Conservation (phyloP, 2,329 filamentous ascomycete genomes). For the Aschersonia sp. region DNA sequence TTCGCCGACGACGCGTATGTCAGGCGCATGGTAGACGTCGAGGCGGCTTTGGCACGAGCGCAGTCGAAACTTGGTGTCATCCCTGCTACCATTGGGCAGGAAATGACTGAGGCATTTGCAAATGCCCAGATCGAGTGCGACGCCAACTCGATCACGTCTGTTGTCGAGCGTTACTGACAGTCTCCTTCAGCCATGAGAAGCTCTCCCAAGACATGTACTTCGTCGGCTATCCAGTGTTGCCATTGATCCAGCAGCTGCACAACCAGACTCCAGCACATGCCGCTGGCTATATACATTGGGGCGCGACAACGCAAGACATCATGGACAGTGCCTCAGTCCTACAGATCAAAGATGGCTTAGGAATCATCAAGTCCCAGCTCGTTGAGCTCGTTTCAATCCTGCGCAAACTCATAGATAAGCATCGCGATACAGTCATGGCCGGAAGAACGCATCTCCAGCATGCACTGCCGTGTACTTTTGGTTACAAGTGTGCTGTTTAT, state of each 20-base stretch:
- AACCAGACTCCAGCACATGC: slow-evolving; percentile 9
- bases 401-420: slow-evolving; percentile 23
- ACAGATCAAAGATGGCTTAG: slow-evolving; percentile 35
- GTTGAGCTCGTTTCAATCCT: slow-evolving; percentile 26
- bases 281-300: slow-evolving; percentile 37
- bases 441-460: slow-evolving; percentile 43
- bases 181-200: neutral
- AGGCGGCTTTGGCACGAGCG: slow-evolving; percentile 35
- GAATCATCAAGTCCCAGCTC: slow-evolving; percentile 29
- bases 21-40: slow-evolving; percentile 31
- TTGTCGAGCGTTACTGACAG: neutral
- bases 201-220: neutral
- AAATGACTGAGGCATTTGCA: neutral
- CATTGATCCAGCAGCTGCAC: neutral
- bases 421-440: slow-evolving; percentile 40
- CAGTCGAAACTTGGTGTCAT: slow-evolving; percentile 24
- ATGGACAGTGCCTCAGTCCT: slow-evolving; percentile 40
- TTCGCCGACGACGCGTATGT: slow-evolving; percentile 36
- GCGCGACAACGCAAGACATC: slow-evolving; percentile 44
- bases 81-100: neutral
- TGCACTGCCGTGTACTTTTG: slow-evolving; percentile 40
- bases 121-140: neutral
- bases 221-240: neutral
- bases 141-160: neutral
- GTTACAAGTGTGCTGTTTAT: slow-evolving; percentile 42